phyloP scores from a whole-genome alignment of 2,329 filamentous ascomycete species.

The Aspergillus clavatus region DNA sequence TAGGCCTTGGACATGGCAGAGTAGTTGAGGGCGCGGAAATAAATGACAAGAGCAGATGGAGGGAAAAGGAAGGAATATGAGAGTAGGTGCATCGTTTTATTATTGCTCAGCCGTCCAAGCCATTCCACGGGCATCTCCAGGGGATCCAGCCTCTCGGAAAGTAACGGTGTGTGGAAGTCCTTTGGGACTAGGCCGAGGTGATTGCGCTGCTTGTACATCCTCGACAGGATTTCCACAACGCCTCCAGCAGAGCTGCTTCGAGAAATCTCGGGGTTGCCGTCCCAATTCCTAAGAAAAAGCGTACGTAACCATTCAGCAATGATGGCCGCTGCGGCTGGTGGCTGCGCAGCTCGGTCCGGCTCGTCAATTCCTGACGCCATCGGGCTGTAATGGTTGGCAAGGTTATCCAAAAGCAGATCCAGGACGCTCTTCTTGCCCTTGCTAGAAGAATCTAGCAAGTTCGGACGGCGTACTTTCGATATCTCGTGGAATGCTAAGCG shows the following conservation, averaged over 20 bases:
- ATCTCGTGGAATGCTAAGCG: constrained; percentile 49
- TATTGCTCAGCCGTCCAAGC: constrained; percentile 58
- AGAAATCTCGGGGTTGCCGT: constrained; percentile 65
- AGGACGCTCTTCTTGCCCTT: constrained; percentile 29
- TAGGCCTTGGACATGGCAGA: constrained; percentile 76
- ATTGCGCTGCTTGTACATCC: constrained; percentile 67
- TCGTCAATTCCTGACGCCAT: constrained; percentile 7
- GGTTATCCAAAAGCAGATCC: constrained; percentile 33
- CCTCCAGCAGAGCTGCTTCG: constrained; percentile 69
- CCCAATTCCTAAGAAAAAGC: constrained; percentile 74
- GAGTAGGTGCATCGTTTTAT: constrained; percentile 66
- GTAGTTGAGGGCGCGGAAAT: constrained; percentile 86
- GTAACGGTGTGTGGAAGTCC: constrained; percentile 69
- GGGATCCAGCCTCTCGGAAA: constrained; percentile 70
- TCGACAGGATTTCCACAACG: constrained; percentile 67
- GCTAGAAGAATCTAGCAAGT: constrained; percentile 25
- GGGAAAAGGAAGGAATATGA: constrained; percentile 78
- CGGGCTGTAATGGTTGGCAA: constrained; percentile 27
- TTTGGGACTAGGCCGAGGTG: constrained; percentile 62
- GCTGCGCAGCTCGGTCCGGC: constrained; percentile 6
- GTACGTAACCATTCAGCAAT: constrained; percentile 51
- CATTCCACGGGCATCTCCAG: constrained; percentile 70
- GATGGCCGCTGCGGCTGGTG: constrained; percentile 28
- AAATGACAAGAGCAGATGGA: constrained; percentile 66
- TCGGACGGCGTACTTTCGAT: constrained; percentile 33